Evolutionary conservation across 2,329 filamentous ascomycete species (phyloP), one percentile per base, ranked within the genome.

Genomic region (Phyllosticta citribraziliensis): DNA sequence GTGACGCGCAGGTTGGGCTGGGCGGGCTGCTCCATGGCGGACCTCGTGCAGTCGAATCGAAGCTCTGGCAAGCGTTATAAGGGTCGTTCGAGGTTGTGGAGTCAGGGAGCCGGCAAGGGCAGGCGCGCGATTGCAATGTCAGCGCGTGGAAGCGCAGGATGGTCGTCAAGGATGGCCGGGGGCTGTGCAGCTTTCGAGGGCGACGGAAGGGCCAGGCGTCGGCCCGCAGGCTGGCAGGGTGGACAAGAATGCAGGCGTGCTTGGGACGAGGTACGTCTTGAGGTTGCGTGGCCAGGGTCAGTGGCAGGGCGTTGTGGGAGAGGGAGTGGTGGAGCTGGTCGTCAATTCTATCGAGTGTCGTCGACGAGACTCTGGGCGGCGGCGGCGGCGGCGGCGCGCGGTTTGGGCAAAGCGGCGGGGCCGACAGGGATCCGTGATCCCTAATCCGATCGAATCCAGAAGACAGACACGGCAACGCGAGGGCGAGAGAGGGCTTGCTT

Each of bases 1-100:
- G 92, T 97, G 68, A 97, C 85, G 78, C 93, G 87, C 72, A 97
- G 81, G 78, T 97, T 97, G 72, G 90, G 85, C 79, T 76, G 74
- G 64, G 88, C 69, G 62, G 75, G 75, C 55, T 73, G 72, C 68
- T 79, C 76, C 75, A 78, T 78, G 69, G 63, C 70, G 70, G 47
- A 51, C 47, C 40, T 47, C 17, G 14, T 14, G 52, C 25, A 24
- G 20, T 9, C 20, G 19, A 53, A 20, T 24, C 52, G 19, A 53
- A 47, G 40, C 17, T n/a, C 14, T n/a, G 17, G 40, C n/a, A 33
- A 55, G 25, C 24, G 22, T 24, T 35, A 3, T 27, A 35, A 35
- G 22, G 20, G 2, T 19, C 33, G 17, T n/a, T 56, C 20, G 30
- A 56, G 47, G 30, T 24, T 40, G 47, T 27, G 19, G 55, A 54